These are phyloP conservation scores for Striga asiatica DNA, from an alignment of 257 asterid genomes.

Conservation along the genomic window DNA sequence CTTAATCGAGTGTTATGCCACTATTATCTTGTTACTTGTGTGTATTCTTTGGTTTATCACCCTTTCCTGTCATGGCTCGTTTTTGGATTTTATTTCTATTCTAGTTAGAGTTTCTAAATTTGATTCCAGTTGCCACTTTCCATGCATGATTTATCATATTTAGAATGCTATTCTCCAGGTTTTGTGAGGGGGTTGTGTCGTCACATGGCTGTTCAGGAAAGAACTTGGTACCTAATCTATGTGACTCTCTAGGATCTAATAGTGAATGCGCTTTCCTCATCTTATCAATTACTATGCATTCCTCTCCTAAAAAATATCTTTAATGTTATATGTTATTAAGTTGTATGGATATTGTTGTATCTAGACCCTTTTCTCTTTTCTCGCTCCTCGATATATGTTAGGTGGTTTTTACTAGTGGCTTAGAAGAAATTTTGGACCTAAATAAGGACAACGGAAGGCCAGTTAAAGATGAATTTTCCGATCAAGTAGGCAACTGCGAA, in stretches of 20 bases:
- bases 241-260: too few relatives aligned
- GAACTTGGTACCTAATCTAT: constrained; percentile 30
- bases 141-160: not conserved
- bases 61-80: not conserved
- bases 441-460: constrained; percentile 23
- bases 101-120: not conserved
- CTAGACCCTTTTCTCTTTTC: not conserved
- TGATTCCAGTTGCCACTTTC: not conserved
- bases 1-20: too few relatives aligned
- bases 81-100: not conserved
- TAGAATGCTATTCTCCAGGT: constrained; percentile 26
- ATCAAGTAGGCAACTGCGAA: constrained; percentile 15
- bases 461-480: constrained; percentile 5
- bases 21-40: not conserved
- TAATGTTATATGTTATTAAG: too few relatives aligned
- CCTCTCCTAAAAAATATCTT: not conserved
- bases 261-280: too few relatives aligned
- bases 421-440: constrained; percentile 27
- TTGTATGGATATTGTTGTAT: not conserved
- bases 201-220: constrained; percentile 27
- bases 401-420: constrained; percentile 30
- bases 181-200: constrained; percentile 31
- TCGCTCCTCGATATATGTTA: constrained; percentile 2
- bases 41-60: not conserved
- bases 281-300: too few relatives aligned